Base-by-base conservation (phyloP, 441 rosid species). In the Biscutella laevigata region DNA sequence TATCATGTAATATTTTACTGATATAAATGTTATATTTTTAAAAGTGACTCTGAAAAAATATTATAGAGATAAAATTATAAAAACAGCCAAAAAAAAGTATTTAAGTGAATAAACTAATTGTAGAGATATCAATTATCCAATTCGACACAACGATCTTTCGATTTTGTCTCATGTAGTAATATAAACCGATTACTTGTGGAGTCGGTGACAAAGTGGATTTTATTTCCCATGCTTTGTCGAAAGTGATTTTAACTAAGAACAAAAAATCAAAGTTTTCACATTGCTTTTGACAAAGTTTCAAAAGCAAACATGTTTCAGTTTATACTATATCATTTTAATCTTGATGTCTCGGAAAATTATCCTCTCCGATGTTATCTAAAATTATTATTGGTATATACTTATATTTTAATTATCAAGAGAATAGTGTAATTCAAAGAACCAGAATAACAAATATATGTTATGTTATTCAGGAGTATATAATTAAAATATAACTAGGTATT, bases 161-260 rank as follows among this genome's bases (percentile, higher is more conserved):
- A 33, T 15, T 65, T 66, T 58, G 70, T 58, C 65, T 58, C 27
- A 40, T 57, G 59, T 43, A 6, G 3, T n/a, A 8, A 41, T 47
- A 27, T 36, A 51, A 66, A 66, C 61, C 24, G 15, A 40, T 24
- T 22, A 57, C 59, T 35, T 42, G 54, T 57, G 57, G 59, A 38
- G 56, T 57, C 58, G 57, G 64, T 64, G 41, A 19, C 41, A 50
- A 57, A 57, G 69, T 65, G 42, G 41, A 42, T 59, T 33, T n/a
- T n/a, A n/a, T 35, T 36, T 14, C 29, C 20, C 50, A 6, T 29
- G 29, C 55, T 66, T 66, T 66, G 70, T 58, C 64, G 37, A 65
- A 65, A 58, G 54, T 22, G 20, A 35, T 27, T 65, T 57, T 66
- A 36, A 51, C 49, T 29, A 39, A 26, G 36, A 52, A 48, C 10